phyloP scores from a whole-genome alignment of 176 grass and related monocot genomes.

The Aegilops bicornis region DNA sequence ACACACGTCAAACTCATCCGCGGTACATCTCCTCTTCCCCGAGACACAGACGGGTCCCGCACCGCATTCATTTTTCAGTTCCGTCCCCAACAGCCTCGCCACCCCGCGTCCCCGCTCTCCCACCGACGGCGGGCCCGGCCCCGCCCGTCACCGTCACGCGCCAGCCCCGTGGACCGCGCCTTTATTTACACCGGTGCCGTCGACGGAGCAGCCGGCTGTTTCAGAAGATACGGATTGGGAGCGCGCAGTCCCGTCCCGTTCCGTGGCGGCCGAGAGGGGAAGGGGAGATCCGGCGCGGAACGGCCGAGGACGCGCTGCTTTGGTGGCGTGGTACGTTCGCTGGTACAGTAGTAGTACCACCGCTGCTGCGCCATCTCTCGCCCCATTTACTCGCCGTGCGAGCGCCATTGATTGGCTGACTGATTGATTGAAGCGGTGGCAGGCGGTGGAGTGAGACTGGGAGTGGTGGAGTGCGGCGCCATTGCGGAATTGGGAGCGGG shows the following conservation, averaged over 20 bases:
- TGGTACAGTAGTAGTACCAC: no score
- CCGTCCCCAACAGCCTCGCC: conserved; percentile 7
- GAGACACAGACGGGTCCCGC: no score
- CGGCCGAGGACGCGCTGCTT: conserved; percentile 8
- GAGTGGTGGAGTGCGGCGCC: background rate
- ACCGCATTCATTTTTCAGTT: conserved; percentile 7
- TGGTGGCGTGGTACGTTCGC: no score
- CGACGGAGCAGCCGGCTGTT: background rate
- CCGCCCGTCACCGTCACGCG: background rate
- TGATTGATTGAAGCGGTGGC: background rate
- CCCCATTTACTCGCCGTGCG: background rate
- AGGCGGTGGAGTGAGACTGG: background rate
- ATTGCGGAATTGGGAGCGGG: conserved; percentile 26
- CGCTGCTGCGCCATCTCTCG: background rate
- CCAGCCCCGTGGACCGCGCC: background rate
- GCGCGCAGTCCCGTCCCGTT: conserved; percentile 4
- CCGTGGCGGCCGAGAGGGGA: conserved; percentile 11
- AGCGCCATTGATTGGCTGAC: background rate
- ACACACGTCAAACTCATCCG: conserved; percentile 29
- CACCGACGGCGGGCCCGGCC: conserved; percentile 24
- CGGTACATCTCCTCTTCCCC: conserved; percentile 35
- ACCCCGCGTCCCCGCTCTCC: background rate
- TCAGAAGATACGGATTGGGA: background rate
- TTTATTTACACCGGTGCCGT: conserved; percentile 27
- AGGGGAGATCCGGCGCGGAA: conserved; percentile 19